These are phyloP conservation scores for Polysphondylium violaceum DNA, from an alignment of 78 protist genomes.

Conservation along the genomic window DNA sequence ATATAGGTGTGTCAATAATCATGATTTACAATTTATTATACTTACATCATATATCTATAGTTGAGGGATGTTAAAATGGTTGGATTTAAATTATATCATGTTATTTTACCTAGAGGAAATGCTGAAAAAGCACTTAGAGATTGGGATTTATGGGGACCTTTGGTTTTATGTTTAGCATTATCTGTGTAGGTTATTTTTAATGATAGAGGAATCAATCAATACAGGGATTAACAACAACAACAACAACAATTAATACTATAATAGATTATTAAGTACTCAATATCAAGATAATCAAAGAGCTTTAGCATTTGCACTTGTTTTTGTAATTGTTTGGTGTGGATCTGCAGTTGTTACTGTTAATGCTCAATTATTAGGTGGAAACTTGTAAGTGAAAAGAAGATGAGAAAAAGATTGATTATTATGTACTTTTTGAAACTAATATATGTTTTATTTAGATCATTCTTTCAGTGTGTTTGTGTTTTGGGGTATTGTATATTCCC, in stretches of 20 bases:
- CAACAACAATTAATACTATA: constrained; percentile 1
- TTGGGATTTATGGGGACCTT: constrained; percentile 97
- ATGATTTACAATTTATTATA: background rate
- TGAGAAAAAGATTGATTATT: background rate
- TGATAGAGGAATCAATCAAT: background rate
- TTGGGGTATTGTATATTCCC: constrained; percentile 98
- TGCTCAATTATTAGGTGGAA: constrained; percentile 94
- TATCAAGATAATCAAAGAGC: constrained; percentile 78
- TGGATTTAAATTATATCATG: constrained; percentile 86
- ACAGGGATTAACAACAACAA: background rate
- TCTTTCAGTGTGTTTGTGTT: constrained; percentile 96
- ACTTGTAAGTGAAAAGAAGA: constrained; percentile 22
- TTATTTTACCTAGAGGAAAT: constrained; percentile 85
- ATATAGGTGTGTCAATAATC: background rate
- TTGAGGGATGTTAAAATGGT: constrained; percentile 77
- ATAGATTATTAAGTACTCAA: constrained; percentile 41
- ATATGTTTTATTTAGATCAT: constrained; percentile 78
- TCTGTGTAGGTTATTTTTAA: constrained; percentile 67
- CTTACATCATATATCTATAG: constrained; percentile 9
- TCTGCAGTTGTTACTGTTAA: constrained; percentile 94
- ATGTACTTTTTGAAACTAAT: background rate
- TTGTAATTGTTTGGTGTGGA: constrained; percentile 94
- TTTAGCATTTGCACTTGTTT: constrained; percentile 91
- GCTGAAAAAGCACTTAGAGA: constrained; percentile 78
- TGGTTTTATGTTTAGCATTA: constrained; percentile 88